Conservation (phyloP, 2,329 filamentous ascomycete species). For the Chrysoporthe cubensis region DNA sequence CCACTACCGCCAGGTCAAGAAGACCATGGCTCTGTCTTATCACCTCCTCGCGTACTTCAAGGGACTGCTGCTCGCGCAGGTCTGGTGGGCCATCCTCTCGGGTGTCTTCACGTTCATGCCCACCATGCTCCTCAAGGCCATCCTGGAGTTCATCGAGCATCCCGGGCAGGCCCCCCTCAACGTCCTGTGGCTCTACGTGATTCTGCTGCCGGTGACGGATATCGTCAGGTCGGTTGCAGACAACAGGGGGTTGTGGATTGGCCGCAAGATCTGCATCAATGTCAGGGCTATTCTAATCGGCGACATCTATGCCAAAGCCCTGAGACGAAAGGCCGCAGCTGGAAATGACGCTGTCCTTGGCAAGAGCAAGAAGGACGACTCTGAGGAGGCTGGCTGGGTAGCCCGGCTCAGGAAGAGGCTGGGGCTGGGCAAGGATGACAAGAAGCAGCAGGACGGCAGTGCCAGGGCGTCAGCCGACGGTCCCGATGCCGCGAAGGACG, state of each 20-base stretch:
- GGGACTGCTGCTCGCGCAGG: conserved; percentile 74
- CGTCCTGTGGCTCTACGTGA: conserved; percentile 94
- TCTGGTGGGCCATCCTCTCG: conserved; percentile 75
- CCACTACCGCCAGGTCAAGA: conserved; percentile 84
- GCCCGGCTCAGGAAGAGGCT: conserved; percentile 60
- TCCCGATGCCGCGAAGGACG: conserved; percentile 35
- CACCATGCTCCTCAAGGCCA: conserved; percentile 86
- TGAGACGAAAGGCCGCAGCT: conserved; percentile 86
- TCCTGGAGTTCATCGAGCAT: conserved; percentile 91
- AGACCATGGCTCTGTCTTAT: conserved; percentile 76
- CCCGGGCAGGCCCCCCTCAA: conserved; percentile 76
- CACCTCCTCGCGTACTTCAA: conserved; percentile 88
- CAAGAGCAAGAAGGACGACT: conserved; percentile 45
- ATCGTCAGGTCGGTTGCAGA: conserved; percentile 80
- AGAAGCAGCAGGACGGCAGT: conserved; percentile 48
- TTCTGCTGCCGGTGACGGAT: conserved; percentile 83
- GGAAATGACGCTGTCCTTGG: conserved; percentile 75
- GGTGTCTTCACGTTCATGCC: conserved; percentile 89
- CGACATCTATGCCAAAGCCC: conserved; percentile 94
- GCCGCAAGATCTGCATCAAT: conserved; percentile 90
- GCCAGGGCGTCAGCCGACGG: conserved; percentile 26
- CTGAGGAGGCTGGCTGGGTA: conserved; percentile 47
- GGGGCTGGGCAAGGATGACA: conserved; percentile 62
- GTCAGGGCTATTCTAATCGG: conserved; percentile 94
- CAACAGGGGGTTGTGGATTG: conserved; percentile 88